phyloP scores from a whole-genome alignment of 1,284 basidiomycete species.

The Ganoderma lucidum region DNA sequence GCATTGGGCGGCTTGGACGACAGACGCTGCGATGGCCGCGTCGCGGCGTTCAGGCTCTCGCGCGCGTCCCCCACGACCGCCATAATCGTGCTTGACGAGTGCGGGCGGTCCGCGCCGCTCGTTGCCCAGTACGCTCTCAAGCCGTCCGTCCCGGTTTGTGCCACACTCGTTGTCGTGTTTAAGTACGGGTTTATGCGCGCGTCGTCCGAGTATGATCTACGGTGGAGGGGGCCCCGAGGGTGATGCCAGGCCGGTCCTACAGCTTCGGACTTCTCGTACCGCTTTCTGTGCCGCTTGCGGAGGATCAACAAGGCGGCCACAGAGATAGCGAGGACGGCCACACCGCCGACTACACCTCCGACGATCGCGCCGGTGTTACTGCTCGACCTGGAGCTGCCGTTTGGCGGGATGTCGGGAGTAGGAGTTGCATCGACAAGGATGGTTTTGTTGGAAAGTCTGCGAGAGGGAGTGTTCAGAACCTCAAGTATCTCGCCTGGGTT shows the following conservation, averaged over 20 bases:
- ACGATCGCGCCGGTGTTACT: conserved; percentile 25
- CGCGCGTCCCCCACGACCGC: neutral
- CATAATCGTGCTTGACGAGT: neutral
- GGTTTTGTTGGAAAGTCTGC: conserved; percentile 30
- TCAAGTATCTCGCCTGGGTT: neutral
- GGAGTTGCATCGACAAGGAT: conserved; percentile 17
- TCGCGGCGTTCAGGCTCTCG: no score
- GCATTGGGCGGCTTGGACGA: conserved; percentile 32
- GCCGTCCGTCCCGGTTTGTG: neutral
- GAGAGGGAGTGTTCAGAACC: neutral
- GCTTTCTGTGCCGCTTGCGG: conserved; percentile 9
- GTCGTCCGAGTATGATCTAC: conserved; percentile 8
- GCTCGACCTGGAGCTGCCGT: neutral
- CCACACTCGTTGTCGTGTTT: conserved; percentile 6
- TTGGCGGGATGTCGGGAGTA: neutral
- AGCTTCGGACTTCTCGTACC: conserved; percentile 3
- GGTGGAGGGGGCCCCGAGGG: conserved; percentile 18
- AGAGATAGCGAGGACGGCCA: conserved; percentile 19
- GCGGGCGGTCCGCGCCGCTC: neutral
- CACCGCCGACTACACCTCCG: conserved; percentile 31
- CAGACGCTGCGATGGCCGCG: neutral
- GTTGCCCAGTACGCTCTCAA: neutral
- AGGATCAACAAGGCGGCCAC: conserved; percentile 20
- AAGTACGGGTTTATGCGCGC: neutral
- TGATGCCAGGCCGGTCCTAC: conserved; percentile 10